Base-by-base conservation (phyloP, 805 yeast genomes). In the Yarrowia yakushimensis region DNA sequence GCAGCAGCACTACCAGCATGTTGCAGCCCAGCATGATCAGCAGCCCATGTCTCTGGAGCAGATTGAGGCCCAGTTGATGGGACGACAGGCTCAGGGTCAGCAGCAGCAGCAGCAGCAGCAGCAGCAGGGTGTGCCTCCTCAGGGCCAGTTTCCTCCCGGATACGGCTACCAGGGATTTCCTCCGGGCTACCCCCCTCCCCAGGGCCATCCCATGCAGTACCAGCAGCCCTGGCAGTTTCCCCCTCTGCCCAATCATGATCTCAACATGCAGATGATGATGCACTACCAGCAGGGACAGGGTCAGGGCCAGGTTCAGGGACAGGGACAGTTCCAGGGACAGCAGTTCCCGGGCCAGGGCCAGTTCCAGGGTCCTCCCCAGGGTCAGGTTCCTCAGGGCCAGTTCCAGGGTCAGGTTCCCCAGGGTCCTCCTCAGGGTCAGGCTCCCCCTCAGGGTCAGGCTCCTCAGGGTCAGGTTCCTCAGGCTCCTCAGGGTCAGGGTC, bases 41-140 rank as follows among this genome's bases (percentile, higher is more conserved):
- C 79, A 8, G 34, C 79, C 86, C 22, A 74, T 88, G 67, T 87
- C 96, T 11, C 78, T 90, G 72, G 93, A 88, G 71, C 96, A 91
- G 68, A 82, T 91, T 66, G 97, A 91, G 75, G 90, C 96, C 9
- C 90, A 85, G 69, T 77, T 86, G 71, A 77, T 85, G 64, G 78
- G 81, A 5, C 69, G 69, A 9, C 66, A 39, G 67, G 66, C 20
- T 69, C 66, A 28, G 72, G 63, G 17, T 67, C 66, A 52, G 45
- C n/a, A n/a, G 2, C 36, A 28, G 25, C 27, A 13, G 27, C 60
- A 36, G 34, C n/a, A 18, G 27, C 70, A 59, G 60, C 66, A 67
- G 61, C 70, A 69, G 54, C 67, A 73, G 63, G 41, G 37, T n/a
- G 17, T 31, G n/a, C 37, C n/a, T 15, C 22, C 22, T n/a, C 37